Base-by-base conservation (phyloP, 1,284 basidiomycete genomes). In the Irpex rosettiformis region DNA sequence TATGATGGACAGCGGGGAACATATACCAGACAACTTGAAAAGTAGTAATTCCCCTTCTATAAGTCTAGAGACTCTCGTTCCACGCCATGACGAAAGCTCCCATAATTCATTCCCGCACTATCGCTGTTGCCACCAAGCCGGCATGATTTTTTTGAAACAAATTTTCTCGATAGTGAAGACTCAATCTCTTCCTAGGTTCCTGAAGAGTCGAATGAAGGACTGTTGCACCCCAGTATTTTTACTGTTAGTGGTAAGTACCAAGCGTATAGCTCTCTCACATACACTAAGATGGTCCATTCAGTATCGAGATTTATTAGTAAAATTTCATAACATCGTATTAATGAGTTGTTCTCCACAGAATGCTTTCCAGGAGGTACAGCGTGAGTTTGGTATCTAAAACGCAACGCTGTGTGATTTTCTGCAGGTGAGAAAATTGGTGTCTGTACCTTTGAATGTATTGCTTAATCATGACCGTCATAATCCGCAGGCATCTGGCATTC, bases 51-150 rank as follows among this genome's bases (percentile, higher is more conserved):
- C n/a, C n/a, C n/a, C n/a, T 40, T n/a, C 33, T 40, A n/a, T n/a
- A 40, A 1, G 13, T 40, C n/a, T 40, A 13, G 33, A 40, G 11
- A 40, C 13, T 40, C 11, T 40, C 11, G 33, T 0, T n/a, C n/a
- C n/a, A n/a, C n/a, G n/a, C n/a, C n/a, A n/a, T n/a, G n/a, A 16
- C 13, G n/a, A 40, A 11, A 40, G 30, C 11, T 40, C 3, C 4
- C 27, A 21, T 47, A 30, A 13, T 7, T 7, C 13, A 29, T 51
- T 40, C 13, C 33, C 54, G 2, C 55, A 65, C 58, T 56, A 57
- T 40, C 62, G 40, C 22, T 55, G 45, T 18, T 64, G 59, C 49
- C 63, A 64, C 42, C 64, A 64, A 40, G 54, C 63, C 11, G 62
- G 64, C 8, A 42, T 65, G 13, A 52, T 25, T 3, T 47, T 11